A percentile compares a stretch with the other conserved stretches of the same genome.
Evolutionary conservation across 345 rosid species (phyloP).

Genomic region (Triadica sebifera): DNA sequence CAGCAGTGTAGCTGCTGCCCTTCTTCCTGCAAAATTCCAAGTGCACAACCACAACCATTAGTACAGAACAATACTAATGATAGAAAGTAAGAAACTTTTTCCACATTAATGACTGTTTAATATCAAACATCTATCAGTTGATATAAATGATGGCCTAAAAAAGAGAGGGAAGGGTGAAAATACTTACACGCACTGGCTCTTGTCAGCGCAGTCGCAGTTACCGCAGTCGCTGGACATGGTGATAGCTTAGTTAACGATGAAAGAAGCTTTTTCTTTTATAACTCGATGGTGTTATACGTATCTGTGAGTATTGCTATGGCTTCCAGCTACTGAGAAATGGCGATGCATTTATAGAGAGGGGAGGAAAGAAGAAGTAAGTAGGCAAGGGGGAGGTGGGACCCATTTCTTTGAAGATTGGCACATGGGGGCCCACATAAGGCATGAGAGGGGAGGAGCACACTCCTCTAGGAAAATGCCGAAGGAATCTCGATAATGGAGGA

Average conservation of each 20-base stretch:
- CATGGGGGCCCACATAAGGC: constrained; percentile 14
- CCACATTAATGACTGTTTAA: too few species aligned
- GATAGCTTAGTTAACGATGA: neutral
- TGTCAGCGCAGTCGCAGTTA: constrained; percentile 80
- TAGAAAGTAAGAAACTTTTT: too few species aligned
- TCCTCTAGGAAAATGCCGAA: constrained; percentile 24
- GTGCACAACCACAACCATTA: neutral
- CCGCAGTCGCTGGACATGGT: constrained; percentile 75
- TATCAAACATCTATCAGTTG: too few species aligned
- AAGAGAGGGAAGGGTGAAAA: too few species aligned
- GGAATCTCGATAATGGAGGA: constrained; percentile 49
- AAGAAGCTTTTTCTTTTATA: neutral
- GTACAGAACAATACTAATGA: neutral
- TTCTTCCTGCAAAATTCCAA: constrained; percentile 55
- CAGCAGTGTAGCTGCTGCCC: constrained; percentile 56
- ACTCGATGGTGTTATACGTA: neutral
- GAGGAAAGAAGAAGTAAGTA: too few species aligned
- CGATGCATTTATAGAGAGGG: constrained; percentile 45
- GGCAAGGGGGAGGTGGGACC: neutral
- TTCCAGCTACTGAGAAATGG: constrained; percentile 1
- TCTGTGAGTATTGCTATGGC: constrained; percentile 23
- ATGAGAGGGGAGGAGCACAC: constrained; percentile 50
- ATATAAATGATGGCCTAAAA: too few species aligned
- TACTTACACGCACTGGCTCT: constrained; percentile 71
- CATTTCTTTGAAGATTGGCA: neutral